phyloP scores from a whole-genome alignment of 345 rosid species.

The Ailanthus altissimus region DNA sequence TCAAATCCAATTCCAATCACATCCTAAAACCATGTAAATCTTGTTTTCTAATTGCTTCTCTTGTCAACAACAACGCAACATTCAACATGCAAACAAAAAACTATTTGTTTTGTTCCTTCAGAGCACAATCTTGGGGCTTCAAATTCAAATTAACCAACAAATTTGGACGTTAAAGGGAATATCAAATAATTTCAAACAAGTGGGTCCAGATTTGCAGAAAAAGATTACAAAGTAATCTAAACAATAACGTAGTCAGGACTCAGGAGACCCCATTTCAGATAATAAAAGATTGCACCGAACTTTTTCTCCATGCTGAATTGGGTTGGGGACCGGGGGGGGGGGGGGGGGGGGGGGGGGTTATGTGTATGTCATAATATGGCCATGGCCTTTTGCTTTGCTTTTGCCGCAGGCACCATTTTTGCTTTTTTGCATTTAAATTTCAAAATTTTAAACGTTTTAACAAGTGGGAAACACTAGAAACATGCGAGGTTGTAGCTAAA shows the following conservation, averaged over 20 bases:
- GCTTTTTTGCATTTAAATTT: slow-evolving; percentile 37
- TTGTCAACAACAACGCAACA: not conserved
- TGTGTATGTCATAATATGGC: too few relatives aligned
- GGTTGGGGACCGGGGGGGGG: too few relatives aligned
- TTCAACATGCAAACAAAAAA: not conserved
- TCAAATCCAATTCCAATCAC: not conserved
- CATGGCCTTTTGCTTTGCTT: not conserved
- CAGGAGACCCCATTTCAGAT: slow-evolving; percentile 23
- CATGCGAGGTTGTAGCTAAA: not conserved
- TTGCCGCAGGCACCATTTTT: slow-evolving; percentile 24
- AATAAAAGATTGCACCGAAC: slow-evolving; percentile 14
- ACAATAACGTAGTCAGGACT: too few relatives aligned
- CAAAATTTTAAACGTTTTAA: slow-evolving; percentile 35
- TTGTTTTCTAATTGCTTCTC: slow-evolving; percentile 3
- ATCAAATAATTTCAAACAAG: not conserved
- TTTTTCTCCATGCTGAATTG: not conserved
- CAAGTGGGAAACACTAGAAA: not conserved
- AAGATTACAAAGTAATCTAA: slow-evolving; percentile 16
- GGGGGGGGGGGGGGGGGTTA: too few relatives aligned
- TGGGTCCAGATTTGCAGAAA: slow-evolving; percentile 27
- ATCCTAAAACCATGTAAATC: not conserved
- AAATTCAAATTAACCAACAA: slow-evolving; percentile 27
- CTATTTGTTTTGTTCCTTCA: not conserved
- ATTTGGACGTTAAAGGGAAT: slow-evolving; percentile 16
- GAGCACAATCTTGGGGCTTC: not conserved